Evolutionary conservation across 306 rosid genomes (phyloP), one percentile per base, ranked within the genome.

Genomic region (Cicer chorassanicum): DNA sequence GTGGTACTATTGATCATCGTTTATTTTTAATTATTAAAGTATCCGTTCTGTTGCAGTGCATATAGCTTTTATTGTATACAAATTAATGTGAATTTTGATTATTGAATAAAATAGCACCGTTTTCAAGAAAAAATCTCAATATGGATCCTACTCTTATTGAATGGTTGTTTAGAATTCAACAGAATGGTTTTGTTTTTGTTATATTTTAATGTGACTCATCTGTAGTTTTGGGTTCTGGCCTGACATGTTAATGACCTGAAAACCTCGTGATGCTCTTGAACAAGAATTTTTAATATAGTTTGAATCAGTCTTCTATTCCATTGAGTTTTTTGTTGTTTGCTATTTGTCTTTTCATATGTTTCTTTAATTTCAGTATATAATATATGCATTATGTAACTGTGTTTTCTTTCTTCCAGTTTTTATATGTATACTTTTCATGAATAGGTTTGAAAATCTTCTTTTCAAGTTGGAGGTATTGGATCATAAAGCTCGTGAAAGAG

Each of bases 391-490:
- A 45, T 70, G 6, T 68, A 63, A 15, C 51, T 57, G 51, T 9
- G 64, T 38, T 68, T 53, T 15, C 62, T 55, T 60, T 61, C 43
- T 77, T 77, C 76, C 19, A 60, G 46, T 78, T 60, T 71, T 75
- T 64, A 73, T 84, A 19, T 75, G 40, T 34, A 54, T 64, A 49
- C 45, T 3, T 42, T 60, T 79, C 65, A 79, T 82, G 54, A 61
- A 79, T 89, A 94, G 98, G 91, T 79, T 94, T 71, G 99, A 94
- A 86, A 62, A 44, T 80, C 87, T 94, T 73, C 60, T 94, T 81
- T 94, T 92, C 82, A 94, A 92, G 93, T 80, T 94, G 89, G 99
- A 94, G 87, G 95, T 92, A 63, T 82, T 90, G 91, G 99, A 94
- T 82, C 99, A 90, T 74, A 94, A 92, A 85, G 97, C 95, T 62